phyloP scores from a whole-genome alignment of 2,329 filamentous ascomycete species.

The Diatrype stigma region DNA sequence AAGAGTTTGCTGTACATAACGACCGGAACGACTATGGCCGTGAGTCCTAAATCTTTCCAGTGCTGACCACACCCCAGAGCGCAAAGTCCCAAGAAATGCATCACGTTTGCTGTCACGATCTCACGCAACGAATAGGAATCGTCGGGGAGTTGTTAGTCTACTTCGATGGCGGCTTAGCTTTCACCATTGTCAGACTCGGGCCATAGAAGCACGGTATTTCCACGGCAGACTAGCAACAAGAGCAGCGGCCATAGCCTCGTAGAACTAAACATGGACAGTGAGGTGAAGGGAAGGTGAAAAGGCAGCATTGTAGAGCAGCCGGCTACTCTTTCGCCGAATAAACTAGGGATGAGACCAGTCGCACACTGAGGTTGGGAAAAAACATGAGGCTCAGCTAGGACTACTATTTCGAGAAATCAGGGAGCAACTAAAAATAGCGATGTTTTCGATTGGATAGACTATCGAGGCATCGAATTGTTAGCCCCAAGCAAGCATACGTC shows the following conservation, averaged over 20 bases:
- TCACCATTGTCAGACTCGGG: neutral
- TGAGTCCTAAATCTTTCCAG: neutral
- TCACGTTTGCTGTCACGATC: neutral
- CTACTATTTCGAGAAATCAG: neutral
- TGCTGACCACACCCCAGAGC: neutral
- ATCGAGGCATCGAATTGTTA: neutral
- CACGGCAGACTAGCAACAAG: no score
- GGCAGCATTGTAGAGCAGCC: no score
- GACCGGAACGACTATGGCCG: neutral
- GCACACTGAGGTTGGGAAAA: neutral
- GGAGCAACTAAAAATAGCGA: neutral
- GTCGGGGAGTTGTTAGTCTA: neutral
- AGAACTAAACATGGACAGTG: no score
- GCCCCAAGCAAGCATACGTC: neutral
- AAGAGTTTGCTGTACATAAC: no score
- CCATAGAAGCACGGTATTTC: no score
- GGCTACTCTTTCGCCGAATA: no score
- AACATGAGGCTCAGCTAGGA: neutral
- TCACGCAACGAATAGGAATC: neutral
- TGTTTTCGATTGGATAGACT: neutral
- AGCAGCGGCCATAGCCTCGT: no score
- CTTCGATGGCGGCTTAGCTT: neutral
- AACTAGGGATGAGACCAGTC: no score
- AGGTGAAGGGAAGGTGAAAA: no score
- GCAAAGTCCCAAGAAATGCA: neutral